A percentile compares a stretch with the other conserved stretches of the same genome.
phyloP scores from a whole-genome alignment of 345 rosid species.

The Heritiera fomes region DNA sequence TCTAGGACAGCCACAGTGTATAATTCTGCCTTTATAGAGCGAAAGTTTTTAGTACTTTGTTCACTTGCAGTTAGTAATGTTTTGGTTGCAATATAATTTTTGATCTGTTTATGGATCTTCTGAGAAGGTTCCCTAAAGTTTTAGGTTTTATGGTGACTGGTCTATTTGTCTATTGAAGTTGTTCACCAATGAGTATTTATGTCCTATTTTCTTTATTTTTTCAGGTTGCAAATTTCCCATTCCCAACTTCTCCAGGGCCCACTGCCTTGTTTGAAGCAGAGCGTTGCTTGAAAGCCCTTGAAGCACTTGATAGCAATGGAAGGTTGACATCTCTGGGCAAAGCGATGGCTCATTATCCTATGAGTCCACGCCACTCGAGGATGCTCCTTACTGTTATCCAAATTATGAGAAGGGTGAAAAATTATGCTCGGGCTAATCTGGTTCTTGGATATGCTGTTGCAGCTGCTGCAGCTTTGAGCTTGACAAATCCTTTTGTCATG shows the following conservation, averaged over 20 bases:
- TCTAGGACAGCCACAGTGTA: neutral
- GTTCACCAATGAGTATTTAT: slow-evolving; percentile 1
- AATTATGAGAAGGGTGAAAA: slow-evolving; percentile 41
- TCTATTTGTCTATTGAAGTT: slow-evolving; percentile 1
- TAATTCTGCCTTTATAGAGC: too few species aligned
- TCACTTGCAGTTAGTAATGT: neutral
- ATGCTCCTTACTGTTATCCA: slow-evolving; percentile 84
- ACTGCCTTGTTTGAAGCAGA: slow-evolving; percentile 69
- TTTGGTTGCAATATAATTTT: neutral
- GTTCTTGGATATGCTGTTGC: slow-evolving; percentile 78
- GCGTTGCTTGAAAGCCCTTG: slow-evolving; percentile 66
- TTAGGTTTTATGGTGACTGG: neutral
- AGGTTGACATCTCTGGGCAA: slow-evolving; percentile 72
- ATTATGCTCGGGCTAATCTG: slow-evolving; percentile 54
- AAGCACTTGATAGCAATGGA: slow-evolving; percentile 68
- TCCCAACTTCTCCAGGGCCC: slow-evolving; percentile 81
- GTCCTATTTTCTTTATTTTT: neutral
- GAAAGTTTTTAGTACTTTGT: neutral
- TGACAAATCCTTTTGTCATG: slow-evolving; percentile 70
- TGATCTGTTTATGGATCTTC: neutral
- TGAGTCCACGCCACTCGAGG: slow-evolving; percentile 91
- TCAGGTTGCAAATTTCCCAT: slow-evolving; percentile 89
- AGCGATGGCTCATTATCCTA: slow-evolving; percentile 84
- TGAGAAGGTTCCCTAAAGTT: neutral
- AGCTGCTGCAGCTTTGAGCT: slow-evolving; percentile 77